phyloP scores from a whole-genome alignment of 139 green algal species.

The Micractinium sp. region DNA sequence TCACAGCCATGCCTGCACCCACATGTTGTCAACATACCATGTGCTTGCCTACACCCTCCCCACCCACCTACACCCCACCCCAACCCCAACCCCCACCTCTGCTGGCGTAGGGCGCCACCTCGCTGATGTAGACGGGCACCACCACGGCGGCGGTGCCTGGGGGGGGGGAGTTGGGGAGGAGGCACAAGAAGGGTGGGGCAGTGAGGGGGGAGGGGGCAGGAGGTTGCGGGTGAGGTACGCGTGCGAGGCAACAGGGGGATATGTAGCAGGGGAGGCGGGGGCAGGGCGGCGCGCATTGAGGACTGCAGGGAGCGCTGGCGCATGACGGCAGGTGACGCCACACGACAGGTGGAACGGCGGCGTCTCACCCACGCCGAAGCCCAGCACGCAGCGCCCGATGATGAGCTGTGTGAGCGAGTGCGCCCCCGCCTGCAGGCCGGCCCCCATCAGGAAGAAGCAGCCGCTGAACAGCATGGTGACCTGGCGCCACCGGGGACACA shows the following conservation, averaged over 20 bases:
- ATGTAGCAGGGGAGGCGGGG: too few relatives aligned
- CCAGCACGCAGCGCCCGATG: slow-evolving; percentile 70
- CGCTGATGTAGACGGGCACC: slow-evolving; percentile 55
- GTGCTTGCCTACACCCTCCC: too few relatives aligned
- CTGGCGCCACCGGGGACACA: too few relatives aligned
- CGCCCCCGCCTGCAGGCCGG: slow-evolving; percentile 52
- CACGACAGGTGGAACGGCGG: too few relatives aligned
- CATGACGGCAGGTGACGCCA: too few relatives aligned
- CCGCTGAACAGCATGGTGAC: slow-evolving; percentile 59
- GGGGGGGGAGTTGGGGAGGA: background rate
- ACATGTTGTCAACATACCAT: too few relatives aligned
- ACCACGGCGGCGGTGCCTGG: slow-evolving; percentile 30
- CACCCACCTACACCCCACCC: too few relatives aligned
- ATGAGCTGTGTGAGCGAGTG: slow-evolving; percentile 68
- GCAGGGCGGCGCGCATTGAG: too few relatives aligned
- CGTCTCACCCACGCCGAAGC: slow-evolving; percentile 79
- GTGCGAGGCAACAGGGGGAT: too few relatives aligned
- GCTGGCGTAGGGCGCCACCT: slow-evolving; percentile 51
- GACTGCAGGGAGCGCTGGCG: too few relatives aligned
- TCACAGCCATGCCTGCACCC: too few relatives aligned
- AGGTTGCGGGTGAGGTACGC: background rate
- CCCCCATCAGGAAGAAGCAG: slow-evolving; percentile 62
- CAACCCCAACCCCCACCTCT: background rate
- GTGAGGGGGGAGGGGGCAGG: background rate
- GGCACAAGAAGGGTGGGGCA: background rate